Evolutionary conservation across 139 green algal species (phyloP), one percentile per base, ranked within the genome.

Genomic region (Picochlorum sp.): DNA sequence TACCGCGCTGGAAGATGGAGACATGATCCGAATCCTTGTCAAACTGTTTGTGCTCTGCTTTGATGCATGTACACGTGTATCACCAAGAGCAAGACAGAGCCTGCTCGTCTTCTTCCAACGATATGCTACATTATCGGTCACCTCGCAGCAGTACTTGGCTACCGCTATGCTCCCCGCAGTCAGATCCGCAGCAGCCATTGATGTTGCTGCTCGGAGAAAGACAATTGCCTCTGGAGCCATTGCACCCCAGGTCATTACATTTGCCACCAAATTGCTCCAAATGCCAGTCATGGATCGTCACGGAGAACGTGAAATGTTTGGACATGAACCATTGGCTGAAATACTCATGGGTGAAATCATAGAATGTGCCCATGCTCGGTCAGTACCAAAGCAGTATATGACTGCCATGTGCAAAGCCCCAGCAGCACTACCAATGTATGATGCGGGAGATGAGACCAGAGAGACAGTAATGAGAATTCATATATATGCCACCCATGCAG

Each of bases 61-160:
- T 66, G 68, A 84, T 49, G 49, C 69, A 4, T 26, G 37, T 30
- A 76, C 76, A 13, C 64, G 77, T 32, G 52, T 58, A 18, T 56
- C 54, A 6, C 56, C 64, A 30, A 74, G 50, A 46, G 21, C 79
- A 61, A 58, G 66, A 21, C 81, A 87, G 76, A 74, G 62, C 44
- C 73, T 87, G 38, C 28, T 69, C 18, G 80, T 87, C 14, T 84
- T 82, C 64, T 84, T 87, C 59, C 66, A 79, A n/a, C 47, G 69
- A 49, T 85, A 71, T 23, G 81, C 81, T 4, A 58, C 51, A 7
- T 28, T 73, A 18, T 65, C 52, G 4, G n/a, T 44, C 9, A 41
- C 44, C 18, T 51, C 51, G 45, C 74, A 75, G 45, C 65, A 66
- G 30, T 69, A 61, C n/a, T 58, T 84, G 65, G 67, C 67, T 21